Conservation (phyloP, 805 yeast species). For the Millerozyma acaciae region DNA sequence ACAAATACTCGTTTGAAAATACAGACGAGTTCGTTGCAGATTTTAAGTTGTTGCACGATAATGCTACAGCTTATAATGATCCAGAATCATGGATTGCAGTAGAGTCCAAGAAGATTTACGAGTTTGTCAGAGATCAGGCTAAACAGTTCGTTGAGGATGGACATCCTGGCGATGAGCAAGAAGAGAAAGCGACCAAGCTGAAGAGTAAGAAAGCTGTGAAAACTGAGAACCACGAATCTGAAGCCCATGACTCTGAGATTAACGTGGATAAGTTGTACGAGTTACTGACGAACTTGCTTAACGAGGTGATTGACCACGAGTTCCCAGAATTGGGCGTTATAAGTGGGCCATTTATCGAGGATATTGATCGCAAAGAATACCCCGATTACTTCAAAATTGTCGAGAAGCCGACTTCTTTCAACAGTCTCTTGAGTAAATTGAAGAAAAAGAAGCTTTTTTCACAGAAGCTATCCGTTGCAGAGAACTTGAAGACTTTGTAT, state of each 20-base stretch:
- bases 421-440: conserved; percentile 50
- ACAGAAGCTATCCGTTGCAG: conserved; percentile 24
- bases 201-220: conserved; percentile 9
- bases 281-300: conserved; percentile 23
- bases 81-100: conserved; percentile 54
- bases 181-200: conserved; percentile 9
- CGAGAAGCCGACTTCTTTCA: conserved; percentile 70
- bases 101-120: conserved; percentile 55
- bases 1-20: conserved; percentile 30
- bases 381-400: conserved; percentile 81
- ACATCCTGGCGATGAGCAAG: neutral
- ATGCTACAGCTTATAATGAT: conserved; percentile 39
- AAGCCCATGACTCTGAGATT: conserved; percentile 6
- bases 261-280: conserved; percentile 18
- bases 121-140: conserved; percentile 52
- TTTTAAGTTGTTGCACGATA: conserved; percentile 32
- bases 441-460: conserved; percentile 43
- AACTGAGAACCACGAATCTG: conserved; percentile 5
- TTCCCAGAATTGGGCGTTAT: conserved; percentile 49
- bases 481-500: conserved; percentile 55
- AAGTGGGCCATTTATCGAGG: conserved; percentile 70
- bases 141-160: conserved; percentile 24
- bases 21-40: conserved; percentile 38
- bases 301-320: conserved; percentile 41
- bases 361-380: conserved; percentile 63